Evolutionary conservation across 768 basidiomycete species (phyloP), one percentile per base, ranked within the genome.

Genomic region (Phlegmacium glaucopus): DNA sequence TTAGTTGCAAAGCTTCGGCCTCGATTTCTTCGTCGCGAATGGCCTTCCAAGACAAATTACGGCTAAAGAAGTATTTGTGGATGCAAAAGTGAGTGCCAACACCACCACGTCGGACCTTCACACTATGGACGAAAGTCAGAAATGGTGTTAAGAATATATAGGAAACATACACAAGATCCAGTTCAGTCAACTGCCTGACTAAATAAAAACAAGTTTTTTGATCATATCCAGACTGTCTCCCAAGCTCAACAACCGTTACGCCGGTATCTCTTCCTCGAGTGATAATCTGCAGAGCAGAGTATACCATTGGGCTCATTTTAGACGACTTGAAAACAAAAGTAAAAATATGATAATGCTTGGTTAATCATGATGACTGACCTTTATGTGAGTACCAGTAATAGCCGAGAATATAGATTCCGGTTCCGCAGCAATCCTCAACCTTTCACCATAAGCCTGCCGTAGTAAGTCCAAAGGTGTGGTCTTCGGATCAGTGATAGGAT

Each of bases 181-280:
- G 71, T 43, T 85, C 82, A 2, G 83, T 73, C 13, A 94, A 71
- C 54, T 89, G 83, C 54, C 82, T 80, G 48, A 91, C 79, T 48
- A 92, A 79, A 65, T 94, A 94, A 62, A 90, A 90, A 53, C 90
- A 90, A 1, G 88, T 87, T 65, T 93, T 94, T 61, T 90, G 89
- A 60, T 93, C 91, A 58, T 94, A 92, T 41, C 79, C 80, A 9
- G 91, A 85, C 58, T 79, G 74, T 55, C 81, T 80, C 18, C 88
- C 87, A 11, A 95, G 74, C 27, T 87, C 79, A 10, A 92, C 80
- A 39, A 88, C 83, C 6, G 88, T 85, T 12, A 90, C 77, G 9
- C 92, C 92, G 15, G 76, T 68, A 48, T 88, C 85, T 49, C 91
- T 71, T 3, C 86, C 88, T 30, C 88, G 78, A n/a, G 90, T 85